Base-by-base conservation (phyloP, 306 rosid species). In the Lathyrus sativus region DNA sequence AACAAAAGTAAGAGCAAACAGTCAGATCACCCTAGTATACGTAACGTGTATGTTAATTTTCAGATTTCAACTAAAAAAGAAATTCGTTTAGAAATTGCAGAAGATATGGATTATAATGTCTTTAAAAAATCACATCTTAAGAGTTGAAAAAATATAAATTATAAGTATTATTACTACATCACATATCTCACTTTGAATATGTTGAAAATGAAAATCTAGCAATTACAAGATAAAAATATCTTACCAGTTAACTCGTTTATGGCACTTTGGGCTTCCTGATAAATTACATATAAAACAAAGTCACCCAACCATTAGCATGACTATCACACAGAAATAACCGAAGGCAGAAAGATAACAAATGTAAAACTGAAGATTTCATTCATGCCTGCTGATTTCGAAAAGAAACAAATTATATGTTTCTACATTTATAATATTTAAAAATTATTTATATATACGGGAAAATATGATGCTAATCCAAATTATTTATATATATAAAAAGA, bases 201-300 rank as follows among this genome's bases (percentile, higher is more conserved):
- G 58, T 41, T 54, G 44, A 33, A 73, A 46, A 48, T 44, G 46
- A 44, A 58, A 69, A 31, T 54, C 33, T 26, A 58, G 18, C 11
- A 65, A 51, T 58, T 51, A 46, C 28, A 8, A 2, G 14, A 51
- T 71, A 28, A 53, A 63, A 19, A 39, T 22, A 71, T 65, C 85
- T 68, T 85, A 92, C 98, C 98, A 82, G 84, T 88, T 77, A 83
- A 77, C 77, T 92, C 91, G 74, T 92, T 92, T 60, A 92, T 92
- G 42, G 98, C 96, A 80, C 85, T 68, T 83, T 92, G 98, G 56
- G 98, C 98, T 1, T 92, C 98, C 98, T 92, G 89, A 44, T 15
- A 24, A 73, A 76, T 67, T 33, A 41, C 65, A 44, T 42, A 54
- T 41, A 75, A 41, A 78, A 67, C 22, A 67, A 75, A 68, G 9